phyloP scores from a whole-genome alignment of 108 stramenopile genomes.

The Tribonema minus region DNA sequence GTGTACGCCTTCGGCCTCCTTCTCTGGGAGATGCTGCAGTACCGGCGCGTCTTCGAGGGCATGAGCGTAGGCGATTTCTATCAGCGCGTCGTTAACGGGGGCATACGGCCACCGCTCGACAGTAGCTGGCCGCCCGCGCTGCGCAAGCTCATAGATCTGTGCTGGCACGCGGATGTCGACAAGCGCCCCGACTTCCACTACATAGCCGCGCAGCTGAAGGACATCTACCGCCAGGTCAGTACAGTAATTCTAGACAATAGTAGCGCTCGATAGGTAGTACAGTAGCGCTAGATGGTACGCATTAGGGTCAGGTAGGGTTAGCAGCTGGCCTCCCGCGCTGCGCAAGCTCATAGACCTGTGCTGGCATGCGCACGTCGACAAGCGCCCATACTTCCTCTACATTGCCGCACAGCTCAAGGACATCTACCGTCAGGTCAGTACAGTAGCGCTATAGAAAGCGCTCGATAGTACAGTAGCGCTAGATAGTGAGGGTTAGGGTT shows the following conservation, averaged over 20 bases:
- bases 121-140: constrained; percentile 38
- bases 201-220: constrained; percentile 24
- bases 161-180: constrained; percentile 55
- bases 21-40: constrained; percentile 60
- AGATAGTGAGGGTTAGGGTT: too few species aligned
- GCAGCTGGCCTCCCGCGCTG: constrained; percentile 38
- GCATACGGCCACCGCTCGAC: constrained; percentile 31
- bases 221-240: constrained; percentile 16
- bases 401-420: constrained; percentile 24
- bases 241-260: too few species aligned
- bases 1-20: constrained; percentile 64
- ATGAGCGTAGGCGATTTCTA: constrained; percentile 45
- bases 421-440: constrained; percentile 18
- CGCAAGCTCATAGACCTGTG: constrained; percentile 52
- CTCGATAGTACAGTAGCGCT: too few species aligned
- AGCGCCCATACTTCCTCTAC: constrained; percentile 46
- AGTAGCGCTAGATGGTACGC: too few species aligned
- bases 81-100: constrained; percentile 42
- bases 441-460: too few species aligned
- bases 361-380: constrained; percentile 52
- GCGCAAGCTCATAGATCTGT: constrained; percentile 48
- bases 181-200: constrained; percentile 48
- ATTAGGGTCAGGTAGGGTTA: too few species aligned
- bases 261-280: too few species aligned
- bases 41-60: constrained; percentile 44